A percentile compares a stretch with the other conserved stretches of the same genome.
Conservation (phyloP, 805 yeast species). For the Saccharomycopsis sp. region DNA sequence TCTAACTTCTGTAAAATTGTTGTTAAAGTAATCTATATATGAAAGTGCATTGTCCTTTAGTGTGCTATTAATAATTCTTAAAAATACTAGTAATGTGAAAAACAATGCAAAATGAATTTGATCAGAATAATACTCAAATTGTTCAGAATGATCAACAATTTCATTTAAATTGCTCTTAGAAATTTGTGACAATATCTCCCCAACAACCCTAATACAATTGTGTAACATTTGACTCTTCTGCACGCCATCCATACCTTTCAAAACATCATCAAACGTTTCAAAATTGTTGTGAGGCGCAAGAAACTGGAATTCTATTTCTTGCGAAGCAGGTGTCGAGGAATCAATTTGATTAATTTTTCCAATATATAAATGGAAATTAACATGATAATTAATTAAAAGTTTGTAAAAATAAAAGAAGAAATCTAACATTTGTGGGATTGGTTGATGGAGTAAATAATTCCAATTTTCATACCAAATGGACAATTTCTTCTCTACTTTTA, state of each 20-base stretch:
- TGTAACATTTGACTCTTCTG: slow-evolving; percentile 9
- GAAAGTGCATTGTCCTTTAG: background rate
- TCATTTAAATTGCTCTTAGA: slow-evolving; percentile 11
- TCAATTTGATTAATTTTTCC: slow-evolving; percentile 7
- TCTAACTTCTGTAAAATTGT: background rate
- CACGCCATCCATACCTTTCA: background rate
- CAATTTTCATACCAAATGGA: slow-evolving; percentile 44
- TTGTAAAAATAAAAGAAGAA: slow-evolving; percentile 45
- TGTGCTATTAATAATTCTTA: slow-evolving; percentile 1
- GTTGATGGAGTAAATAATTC: slow-evolving; percentile 47
- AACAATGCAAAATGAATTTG: slow-evolving; percentile 41
- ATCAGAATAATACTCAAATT: slow-evolving; percentile 54
- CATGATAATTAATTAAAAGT: slow-evolving; percentile 34
- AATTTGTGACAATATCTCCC: slow-evolving; percentile 13
- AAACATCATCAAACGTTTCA: slow-evolving; percentile 14
- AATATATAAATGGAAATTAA: slow-evolving; percentile 20
- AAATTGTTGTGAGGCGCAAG: slow-evolving; percentile 2
- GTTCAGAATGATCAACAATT: slow-evolving; percentile 33
- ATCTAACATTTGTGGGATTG: slow-evolving; percentile 51
- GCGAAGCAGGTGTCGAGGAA: too few relatives aligned
- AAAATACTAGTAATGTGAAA: slow-evolving; percentile 8
- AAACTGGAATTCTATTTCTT: slow-evolving; percentile 1
- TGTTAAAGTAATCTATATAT: background rate
- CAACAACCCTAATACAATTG: slow-evolving; percentile 7
- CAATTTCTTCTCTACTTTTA: slow-evolving; percentile 28